Base-by-base conservation (phyloP, 257 asterid species). In the Nicotiana obtusifolia region DNA sequence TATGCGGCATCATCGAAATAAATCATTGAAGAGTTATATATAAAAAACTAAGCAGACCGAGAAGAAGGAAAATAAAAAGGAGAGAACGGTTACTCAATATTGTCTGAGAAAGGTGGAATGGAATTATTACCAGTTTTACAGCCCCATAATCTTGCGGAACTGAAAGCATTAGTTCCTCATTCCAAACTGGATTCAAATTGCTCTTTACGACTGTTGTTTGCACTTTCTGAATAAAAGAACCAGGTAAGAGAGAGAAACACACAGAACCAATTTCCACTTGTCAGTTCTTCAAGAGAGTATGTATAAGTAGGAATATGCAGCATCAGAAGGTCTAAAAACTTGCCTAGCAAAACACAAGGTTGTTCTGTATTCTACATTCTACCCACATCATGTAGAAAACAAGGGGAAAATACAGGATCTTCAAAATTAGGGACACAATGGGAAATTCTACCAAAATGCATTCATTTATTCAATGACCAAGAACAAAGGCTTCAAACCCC, bases 121-220 rank as follows among this genome's bases (percentile, higher is more conserved):
- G 67, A 57, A 76, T 56, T 52, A 59, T 83, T 91, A 96, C 99
- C 97, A 96, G 89, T 82, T 92, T 94, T 73, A 96, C 80, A 7
- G 92, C 82, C 66, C 99, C 95, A 53, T 83, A 93, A 62, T 94
- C 82, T 82, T 94, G 92, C 80, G 99, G 99, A 81, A 96, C 97
- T 17, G 98, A 96, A 79, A 96, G 98, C 98, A 93, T 93, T 35
- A 96, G 89, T 68, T 94, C 98, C 87, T 96, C 96, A 57, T 96
- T 93, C 99, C 98, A 94, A 75, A 93, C 86, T 16, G 99, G 99
- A 84, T 94, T 96, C 85, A 96, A 86, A 84, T 93, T 96, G 93
- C 99, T 94, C 87, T 78, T 90, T 80, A 88, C 67, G 73, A 93
- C 92, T 31, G 93, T 31, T 16, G 99, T 94, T 89, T 92, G 97